phyloP scores from a whole-genome alignment of 805 yeast species.

The Phaffomyces antillensis region DNA sequence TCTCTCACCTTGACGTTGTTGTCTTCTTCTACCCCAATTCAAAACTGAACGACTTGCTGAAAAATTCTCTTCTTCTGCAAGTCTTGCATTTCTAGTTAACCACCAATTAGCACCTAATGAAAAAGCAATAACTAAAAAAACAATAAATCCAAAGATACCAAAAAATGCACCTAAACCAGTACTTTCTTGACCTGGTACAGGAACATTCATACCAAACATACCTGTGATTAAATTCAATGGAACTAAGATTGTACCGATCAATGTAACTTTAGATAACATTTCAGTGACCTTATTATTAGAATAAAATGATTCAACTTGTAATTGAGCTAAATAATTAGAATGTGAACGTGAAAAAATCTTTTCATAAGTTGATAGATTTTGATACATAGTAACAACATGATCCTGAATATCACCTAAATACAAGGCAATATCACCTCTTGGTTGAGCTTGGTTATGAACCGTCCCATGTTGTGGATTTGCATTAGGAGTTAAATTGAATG shows the following conservation, averaged over 20 bases:
- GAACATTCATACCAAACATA: constrained; percentile 92
- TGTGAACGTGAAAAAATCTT: constrained; percentile 90
- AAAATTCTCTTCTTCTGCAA: constrained; percentile 16
- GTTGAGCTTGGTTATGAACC: constrained; percentile 36
- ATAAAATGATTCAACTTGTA: constrained; percentile 87
- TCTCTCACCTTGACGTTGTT: constrained; percentile 11
- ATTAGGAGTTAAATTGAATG: not conserved
- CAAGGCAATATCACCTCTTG: constrained; percentile 89
- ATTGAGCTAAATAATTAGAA: constrained; percentile 85
- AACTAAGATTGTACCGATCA: constrained; percentile 82
- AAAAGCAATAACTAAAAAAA: constrained; percentile 33
- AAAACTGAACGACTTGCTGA: constrained; percentile 27
- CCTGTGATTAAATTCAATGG: constrained; percentile 91
- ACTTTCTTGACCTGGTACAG: constrained; percentile 63
- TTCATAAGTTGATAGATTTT: constrained; percentile 82
- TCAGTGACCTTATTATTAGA: constrained; percentile 81
- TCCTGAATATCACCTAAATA: constrained; percentile 96
- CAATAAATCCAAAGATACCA: constrained; percentile 53
- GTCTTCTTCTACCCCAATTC: constrained; percentile 15
- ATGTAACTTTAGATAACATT: constrained; percentile 81
- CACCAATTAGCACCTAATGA: constrained; percentile 35
- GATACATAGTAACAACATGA: constrained; percentile 93
- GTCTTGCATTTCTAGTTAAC: constrained; percentile 29
- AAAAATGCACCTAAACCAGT: constrained; percentile 54
- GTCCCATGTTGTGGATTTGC: not conserved